These are phyloP conservation scores for Claviceps cyperi DNA, from an alignment of 2,329 filamentous ascomycete genomes.

Conservation along the genomic window DNA sequence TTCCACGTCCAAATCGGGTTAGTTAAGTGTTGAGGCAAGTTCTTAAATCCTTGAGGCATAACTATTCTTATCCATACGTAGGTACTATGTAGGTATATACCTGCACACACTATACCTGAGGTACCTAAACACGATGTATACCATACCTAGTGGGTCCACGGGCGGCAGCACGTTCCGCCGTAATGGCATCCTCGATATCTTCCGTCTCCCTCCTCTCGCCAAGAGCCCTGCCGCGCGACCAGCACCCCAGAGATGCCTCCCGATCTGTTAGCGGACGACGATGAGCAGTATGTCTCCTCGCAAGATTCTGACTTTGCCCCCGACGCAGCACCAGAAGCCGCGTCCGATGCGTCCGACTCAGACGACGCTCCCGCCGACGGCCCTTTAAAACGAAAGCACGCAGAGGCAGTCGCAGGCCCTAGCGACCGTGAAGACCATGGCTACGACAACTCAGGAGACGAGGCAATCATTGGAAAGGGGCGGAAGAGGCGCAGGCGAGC, in stretches of 20 bases:
- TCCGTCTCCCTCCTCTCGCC: background rate
- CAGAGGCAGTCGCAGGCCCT: constrained; percentile 9
- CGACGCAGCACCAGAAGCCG: constrained; percentile 34
- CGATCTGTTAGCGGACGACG: constrained; percentile 27
- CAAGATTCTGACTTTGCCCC: constrained; percentile 62
- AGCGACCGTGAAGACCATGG: constrained; percentile 28
- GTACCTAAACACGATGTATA: no score
- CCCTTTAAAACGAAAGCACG: constrained; percentile 13
- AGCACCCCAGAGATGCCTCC: constrained; percentile 25
- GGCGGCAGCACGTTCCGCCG: background rate
- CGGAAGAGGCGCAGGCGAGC: constrained; percentile 37
- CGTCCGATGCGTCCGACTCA: constrained; percentile 36
- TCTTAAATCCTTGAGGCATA: no score
- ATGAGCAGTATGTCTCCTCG: constrained; percentile 51
- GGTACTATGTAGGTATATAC: no score
- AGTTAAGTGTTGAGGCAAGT: no score
- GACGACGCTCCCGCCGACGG: constrained; percentile 21
- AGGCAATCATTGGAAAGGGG: constrained; percentile 50
- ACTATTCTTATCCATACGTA: no score
- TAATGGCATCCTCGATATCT: background rate
- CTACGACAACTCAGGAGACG: constrained; percentile 58
- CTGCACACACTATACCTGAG: no score
- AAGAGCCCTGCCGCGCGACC: background rate
- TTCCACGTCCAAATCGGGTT: no score
- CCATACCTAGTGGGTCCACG: no score